phyloP scores from a whole-genome alignment of 176 grass and related monocot genomes.

The Poa pratensis region DNA sequence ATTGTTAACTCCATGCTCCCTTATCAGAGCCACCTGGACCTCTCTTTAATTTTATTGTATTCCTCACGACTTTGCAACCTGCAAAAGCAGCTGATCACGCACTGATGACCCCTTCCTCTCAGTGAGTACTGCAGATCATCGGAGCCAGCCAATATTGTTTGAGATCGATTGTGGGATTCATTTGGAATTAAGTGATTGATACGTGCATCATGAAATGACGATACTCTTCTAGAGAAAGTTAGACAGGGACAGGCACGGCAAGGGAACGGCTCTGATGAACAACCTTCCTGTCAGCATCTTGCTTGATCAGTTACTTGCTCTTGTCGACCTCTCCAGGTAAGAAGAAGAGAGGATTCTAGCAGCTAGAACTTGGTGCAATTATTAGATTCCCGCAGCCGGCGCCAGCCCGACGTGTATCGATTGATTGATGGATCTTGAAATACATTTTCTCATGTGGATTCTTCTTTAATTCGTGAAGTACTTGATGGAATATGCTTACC shows the following conservation, averaged over 20 bases:
- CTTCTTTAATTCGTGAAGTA: slow-evolving; percentile 8
- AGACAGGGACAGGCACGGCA: neutral
- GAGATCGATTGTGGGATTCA: neutral
- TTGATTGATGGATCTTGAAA: neutral
- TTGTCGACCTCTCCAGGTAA: slow-evolving; percentile 13
- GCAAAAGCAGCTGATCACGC: slow-evolving; percentile 44
- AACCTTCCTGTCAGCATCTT: slow-evolving; percentile 16
- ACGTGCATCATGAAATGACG: neutral
- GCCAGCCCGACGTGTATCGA: neutral
- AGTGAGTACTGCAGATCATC: neutral
- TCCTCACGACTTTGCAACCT: slow-evolving; percentile 25
- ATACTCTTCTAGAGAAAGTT: neutral
- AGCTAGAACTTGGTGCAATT: neutral
- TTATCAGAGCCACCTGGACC: slow-evolving; percentile 48
- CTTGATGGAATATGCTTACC: slow-evolving; percentile 20
- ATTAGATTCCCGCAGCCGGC: neutral
- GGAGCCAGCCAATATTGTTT: neutral
- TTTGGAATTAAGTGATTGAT: neutral
- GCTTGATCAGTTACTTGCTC: neutral
- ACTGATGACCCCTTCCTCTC: neutral
- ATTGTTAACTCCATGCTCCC: slow-evolving; percentile 21
- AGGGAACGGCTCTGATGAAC: neutral
- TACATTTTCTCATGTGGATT: neutral
- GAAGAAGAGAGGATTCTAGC: neutral
- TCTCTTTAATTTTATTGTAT: neutral